phyloP scores from a whole-genome alignment of 1,139 yeast species.

The Zygoascus hellenicus region DNA sequence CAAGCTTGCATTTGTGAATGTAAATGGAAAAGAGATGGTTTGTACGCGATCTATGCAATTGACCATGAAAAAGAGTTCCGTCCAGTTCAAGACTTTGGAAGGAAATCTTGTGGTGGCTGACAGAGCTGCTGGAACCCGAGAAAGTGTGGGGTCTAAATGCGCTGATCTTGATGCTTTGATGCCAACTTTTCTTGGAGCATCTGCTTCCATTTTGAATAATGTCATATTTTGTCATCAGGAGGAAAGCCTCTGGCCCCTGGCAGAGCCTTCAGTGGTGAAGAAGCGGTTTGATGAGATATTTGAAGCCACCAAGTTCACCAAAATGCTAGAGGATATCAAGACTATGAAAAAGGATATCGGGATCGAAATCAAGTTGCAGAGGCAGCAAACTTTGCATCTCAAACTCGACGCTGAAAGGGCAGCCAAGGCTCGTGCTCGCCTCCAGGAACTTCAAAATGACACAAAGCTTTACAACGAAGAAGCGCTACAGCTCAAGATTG shows the following conservation, averaged over 20 bases:
- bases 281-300: constrained; percentile 94
- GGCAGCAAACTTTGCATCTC: constrained; percentile 72
- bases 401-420: constrained; percentile 72
- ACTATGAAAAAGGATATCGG: constrained; percentile 70
- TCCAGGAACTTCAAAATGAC: constrained; percentile 41
- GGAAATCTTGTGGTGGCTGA: constrained; percentile 68
- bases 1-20: constrained; percentile 74
- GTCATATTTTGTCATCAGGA: constrained; percentile 98
- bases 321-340: constrained; percentile 79
- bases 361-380: constrained; percentile 64
- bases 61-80: constrained; percentile 51
- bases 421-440: constrained; percentile 45
- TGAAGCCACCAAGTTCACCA: constrained; percentile 90
- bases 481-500: constrained; percentile 44
- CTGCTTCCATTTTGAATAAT: constrained; percentile 80
- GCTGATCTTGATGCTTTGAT: constrained; percentile 80
- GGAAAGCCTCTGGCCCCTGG: constrained; percentile 91
- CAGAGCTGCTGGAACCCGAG: constrained; percentile 54
- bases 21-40: constrained; percentile 73
- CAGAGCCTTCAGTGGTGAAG: constrained; percentile 80
- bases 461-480: constrained; percentile 46
- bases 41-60: constrained; percentile 81
- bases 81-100: constrained; percentile 84
- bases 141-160: constrained; percentile 74
- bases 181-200: constrained; percentile 80